A percentile compares a stretch with the other conserved stretches of the same genome.
Conservation (phyloP, 257 asterid genomes). For the Mentha longifolia region DNA sequence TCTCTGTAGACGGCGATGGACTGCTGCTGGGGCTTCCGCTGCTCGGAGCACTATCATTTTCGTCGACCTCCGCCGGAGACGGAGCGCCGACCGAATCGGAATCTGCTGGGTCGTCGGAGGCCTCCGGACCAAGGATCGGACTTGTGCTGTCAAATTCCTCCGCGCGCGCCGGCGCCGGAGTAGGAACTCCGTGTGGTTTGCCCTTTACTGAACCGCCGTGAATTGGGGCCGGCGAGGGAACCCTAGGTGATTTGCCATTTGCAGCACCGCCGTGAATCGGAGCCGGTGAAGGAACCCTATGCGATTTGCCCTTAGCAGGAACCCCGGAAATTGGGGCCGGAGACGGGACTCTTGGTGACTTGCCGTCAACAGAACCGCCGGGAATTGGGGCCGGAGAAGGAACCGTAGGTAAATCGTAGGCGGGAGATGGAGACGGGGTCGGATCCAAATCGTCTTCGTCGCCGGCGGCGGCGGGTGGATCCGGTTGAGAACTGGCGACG, state of each 20-base stretch:
- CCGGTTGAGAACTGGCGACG: slow-evolving; percentile 24
- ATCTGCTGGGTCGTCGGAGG: neutral
- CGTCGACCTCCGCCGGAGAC: slow-evolving; percentile 29
- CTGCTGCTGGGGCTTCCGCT: slow-evolving; percentile 15
- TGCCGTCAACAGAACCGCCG: neutral
- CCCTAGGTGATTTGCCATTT: neutral
- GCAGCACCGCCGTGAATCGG: neutral
- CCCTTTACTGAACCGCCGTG: neutral
- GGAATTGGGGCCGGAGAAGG: slow-evolving; percentile 19
- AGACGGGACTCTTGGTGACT: slow-evolving; percentile 1
- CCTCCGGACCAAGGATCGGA: slow-evolving; percentile 14
- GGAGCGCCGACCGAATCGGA: slow-evolving; percentile 10
- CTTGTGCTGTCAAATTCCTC: neutral
- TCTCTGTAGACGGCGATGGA: slow-evolving; percentile 26
- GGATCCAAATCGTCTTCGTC: neutral
- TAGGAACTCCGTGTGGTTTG: neutral
- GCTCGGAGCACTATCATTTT: neutral
- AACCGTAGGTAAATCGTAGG: neutral
- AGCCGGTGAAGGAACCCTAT: neutral
- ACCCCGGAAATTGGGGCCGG: slow-evolving; percentile 29
- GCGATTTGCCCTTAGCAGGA: neutral
- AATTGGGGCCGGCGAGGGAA: slow-evolving; percentile 23
- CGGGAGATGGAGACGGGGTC: slow-evolving; percentile 34
- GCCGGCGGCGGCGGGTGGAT: slow-evolving; percentile 22
- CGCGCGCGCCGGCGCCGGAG: slow-evolving; percentile 30